Base-by-base conservation (phyloP, 768 basidiomycete species). In the Tricholoma hemisulphureum region DNA sequence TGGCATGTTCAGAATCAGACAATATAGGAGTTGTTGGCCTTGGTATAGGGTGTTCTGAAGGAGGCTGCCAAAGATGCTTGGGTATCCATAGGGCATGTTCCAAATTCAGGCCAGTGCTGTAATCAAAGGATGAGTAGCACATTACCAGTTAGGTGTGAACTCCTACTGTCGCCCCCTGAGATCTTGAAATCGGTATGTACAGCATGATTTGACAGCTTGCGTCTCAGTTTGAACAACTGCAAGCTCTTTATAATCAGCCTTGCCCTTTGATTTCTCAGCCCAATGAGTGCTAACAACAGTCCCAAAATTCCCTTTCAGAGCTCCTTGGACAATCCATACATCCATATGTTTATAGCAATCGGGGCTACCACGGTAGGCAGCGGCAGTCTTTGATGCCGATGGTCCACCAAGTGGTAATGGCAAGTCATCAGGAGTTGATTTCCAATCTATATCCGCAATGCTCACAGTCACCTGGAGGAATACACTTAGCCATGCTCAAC, bases 281-380 rank as follows among this genome's bases (percentile, higher is more conserved):
- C n/a, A 34, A 8, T 34, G 43, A 2, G 43, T 45, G 6, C 16
- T 11, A 9, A 18, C 2, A 2, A 52, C 32, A n/a, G 16, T 35
- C 5, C 51, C 51, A 11, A 52, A 52, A 21, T 52, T 24, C 3
- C 51, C 14, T 32, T 52, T 52, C 6, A 21, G 10, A 8, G 24
- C 51, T 7, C 51, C 51, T 28, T 52, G 24, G 28, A 52, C 20
- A 11, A 52, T 52, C n/a, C 3, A 3, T 11, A 52, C 51, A 16
- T 52, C 51, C 51, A 52, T 52, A 52, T 52, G 51, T 35, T 21
- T 28, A 31, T 52, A 52, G 1, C 28, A 10, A 31, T 29, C 51
- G n/a, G n/a, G n/a, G n/a, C n/a, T n/a, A n/a, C n/a, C n/a, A n/a
- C n/a, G n/a, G n/a, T n/a, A n/a, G n/a, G n/a, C n/a, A n/a, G n/a